A percentile compares a stretch with the other conserved stretches of the same genome.
phyloP scores from a whole-genome alignment of 768 basidiomycete species.

The Jaapia argillacea region DNA sequence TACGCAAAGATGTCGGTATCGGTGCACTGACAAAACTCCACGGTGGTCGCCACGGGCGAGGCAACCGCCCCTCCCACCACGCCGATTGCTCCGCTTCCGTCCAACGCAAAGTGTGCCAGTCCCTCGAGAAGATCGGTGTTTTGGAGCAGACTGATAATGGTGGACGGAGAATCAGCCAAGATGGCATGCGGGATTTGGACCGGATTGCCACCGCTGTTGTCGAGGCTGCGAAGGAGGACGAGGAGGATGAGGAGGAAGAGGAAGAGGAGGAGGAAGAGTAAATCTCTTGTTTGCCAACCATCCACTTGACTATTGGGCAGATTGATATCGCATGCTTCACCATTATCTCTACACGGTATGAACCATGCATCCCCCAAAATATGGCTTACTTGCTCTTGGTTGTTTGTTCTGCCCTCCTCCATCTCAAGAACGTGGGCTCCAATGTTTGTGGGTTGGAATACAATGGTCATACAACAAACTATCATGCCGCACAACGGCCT shows the following conservation, averaged over 20 bases:
- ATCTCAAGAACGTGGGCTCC: no score
- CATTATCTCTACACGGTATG: neutral
- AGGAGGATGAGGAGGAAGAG: conserved; percentile 67
- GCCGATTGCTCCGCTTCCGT: conserved; percentile 77
- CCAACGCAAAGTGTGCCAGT: conserved; percentile 93
- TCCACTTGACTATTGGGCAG: neutral
- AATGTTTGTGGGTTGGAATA: no score
- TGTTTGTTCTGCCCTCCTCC: no score
- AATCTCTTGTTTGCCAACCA: neutral
- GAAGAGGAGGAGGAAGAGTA: conserved; percentile 53
- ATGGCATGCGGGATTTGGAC: conserved; percentile 92
- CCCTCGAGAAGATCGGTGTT: conserved; percentile 97
- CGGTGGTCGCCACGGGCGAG: conserved; percentile 91
- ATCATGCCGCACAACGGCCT: no score
- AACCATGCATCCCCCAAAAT: neutral
- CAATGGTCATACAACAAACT: no score
- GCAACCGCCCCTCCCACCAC: conserved; percentile 96
- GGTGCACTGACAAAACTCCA: conserved; percentile 93
- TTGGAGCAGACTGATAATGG: conserved; percentile 90
- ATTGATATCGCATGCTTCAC: neutral
- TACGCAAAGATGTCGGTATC: conserved; percentile 94
- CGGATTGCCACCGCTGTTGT: conserved; percentile 88
- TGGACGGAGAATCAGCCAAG: conserved; percentile 92
- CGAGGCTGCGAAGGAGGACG: conserved; percentile 65
- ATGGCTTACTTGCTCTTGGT: neutral